Base-by-base conservation (phyloP, 2,329 filamentous ascomycete genomes). In the Chaetomium olivaceum region DNA sequence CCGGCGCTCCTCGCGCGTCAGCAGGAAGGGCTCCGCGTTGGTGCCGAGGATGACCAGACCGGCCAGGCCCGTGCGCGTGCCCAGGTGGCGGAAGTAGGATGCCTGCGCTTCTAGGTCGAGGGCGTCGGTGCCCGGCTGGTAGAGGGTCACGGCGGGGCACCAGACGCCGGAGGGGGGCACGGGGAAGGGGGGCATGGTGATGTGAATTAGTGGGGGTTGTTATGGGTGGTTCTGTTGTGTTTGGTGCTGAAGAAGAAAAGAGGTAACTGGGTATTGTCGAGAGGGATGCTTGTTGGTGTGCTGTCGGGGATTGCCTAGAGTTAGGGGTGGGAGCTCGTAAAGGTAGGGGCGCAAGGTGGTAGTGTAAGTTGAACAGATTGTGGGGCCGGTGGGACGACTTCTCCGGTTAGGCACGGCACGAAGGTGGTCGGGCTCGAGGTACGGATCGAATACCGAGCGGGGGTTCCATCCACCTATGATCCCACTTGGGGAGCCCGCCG, bases 131-230 rank as follows among this genome's bases (percentile, higher is more conserved):
- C 62, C 68, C 0, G 74, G 74, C 64, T 76, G 67, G 63, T 76
- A 76, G 48, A 77, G 68, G n/a, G 75, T 77, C 5, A 77, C 72
- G 36, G 75, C 73, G 9, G 76, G 75, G 39, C 69, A 71, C 75
- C 75, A 77, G 62, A 77, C 70, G 62, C 74, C 75, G 3, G 70
- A 64, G 31, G 73, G 68, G 51, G 75, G 75, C 7, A 73, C 68
- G 16, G 58, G 61, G 14, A 68, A 61, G 60, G 57, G 55, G 29
- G 25, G 6, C 50, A 29, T 52, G 21, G 9, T 51, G 23, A 57
- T 58, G 36, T 50, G 59, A 12, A 70, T 68, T 27, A 67, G 66
- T 66, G 56, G 36, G 27, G 31, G 19, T 2, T 16, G 14, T 43
- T 16, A 11, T 43, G 36, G 36, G 4, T 14, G 36, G 4, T 19